A percentile compares a stretch with the other conserved stretches of the same genome.
Conservation (phyloP, 768 basidiomycete genomes). For the Hericium alpestre region DNA sequence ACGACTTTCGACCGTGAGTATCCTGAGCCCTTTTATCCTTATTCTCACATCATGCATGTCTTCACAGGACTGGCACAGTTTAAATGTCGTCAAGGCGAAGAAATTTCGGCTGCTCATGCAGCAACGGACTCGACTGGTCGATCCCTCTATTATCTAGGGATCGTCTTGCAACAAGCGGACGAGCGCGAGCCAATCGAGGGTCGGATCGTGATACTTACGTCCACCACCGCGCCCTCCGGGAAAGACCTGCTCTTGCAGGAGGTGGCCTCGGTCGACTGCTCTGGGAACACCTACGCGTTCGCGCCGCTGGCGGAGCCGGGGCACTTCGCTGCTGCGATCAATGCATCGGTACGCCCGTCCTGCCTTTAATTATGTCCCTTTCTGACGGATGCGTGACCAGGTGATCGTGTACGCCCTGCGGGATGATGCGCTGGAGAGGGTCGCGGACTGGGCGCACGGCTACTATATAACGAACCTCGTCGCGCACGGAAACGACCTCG, state of each 20-base stretch:
- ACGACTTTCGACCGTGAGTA: slow-evolving; percentile 41
- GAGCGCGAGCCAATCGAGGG: slow-evolving; percentile 35
- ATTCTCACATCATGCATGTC: background rate
- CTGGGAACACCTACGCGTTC: slow-evolving; percentile 65
- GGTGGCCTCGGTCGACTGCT: slow-evolving; percentile 34
- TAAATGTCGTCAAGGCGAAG: slow-evolving; percentile 43
- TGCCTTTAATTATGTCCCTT: background rate
- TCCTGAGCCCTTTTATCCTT: background rate
- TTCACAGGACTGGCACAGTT: slow-evolving; percentile 35
- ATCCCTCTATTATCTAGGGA: slow-evolving; percentile 32
- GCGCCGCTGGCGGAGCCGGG: slow-evolving; percentile 27
- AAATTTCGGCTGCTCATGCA: slow-evolving; percentile 62
- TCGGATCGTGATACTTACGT: slow-evolving; percentile 47
- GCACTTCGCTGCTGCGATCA: slow-evolving; percentile 58
- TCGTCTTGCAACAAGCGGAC: slow-evolving; percentile 20
- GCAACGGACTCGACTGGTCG: slow-evolving; percentile 71
- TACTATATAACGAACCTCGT: slow-evolving; percentile 66
- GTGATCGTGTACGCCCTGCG: slow-evolving; percentile 32
- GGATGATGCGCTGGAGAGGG: slow-evolving; percentile 33
- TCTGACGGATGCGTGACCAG: slow-evolving; percentile 3
- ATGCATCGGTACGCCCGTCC: slow-evolving; percentile 51
- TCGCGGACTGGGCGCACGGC: slow-evolving; percentile 69
- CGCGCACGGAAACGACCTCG: slow-evolving; percentile 39
- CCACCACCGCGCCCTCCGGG: slow-evolving; percentile 16
- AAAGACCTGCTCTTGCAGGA: slow-evolving; percentile 18